Percentiles rank a stretch among this genome's conserved stretches.
phyloP scores from a whole-genome alignment of 192 early-diverging fungal genomes.

The Podila minutissima region DNA sequence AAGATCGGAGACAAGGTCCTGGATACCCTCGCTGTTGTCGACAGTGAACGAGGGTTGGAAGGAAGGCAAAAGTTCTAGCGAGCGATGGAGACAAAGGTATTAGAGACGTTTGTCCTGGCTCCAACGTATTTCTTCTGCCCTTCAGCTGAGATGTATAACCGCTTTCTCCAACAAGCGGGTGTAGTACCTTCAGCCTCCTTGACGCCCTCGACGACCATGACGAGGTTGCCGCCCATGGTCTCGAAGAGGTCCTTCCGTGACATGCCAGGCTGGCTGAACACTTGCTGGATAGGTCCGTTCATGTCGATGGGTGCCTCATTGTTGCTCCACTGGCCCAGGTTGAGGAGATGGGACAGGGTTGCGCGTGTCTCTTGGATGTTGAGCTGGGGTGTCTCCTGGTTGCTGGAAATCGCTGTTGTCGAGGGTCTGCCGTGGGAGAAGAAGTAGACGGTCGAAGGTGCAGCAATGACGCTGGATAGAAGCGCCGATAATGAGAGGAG shows the following conservation, averaged over 20 bases:
- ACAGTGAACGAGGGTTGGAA: constrained; percentile 32
- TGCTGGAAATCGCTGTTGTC: background rate
- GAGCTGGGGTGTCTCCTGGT: constrained; percentile 9
- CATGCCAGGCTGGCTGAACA: constrained; percentile 39
- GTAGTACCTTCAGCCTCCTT: constrained; percentile 18
- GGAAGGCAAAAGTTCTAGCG: constrained; percentile 34
- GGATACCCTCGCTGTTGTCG: constrained; percentile 24
- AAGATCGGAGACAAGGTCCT: constrained; percentile 40
- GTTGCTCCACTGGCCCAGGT: constrained; percentile 14
- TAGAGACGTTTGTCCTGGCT: background rate
- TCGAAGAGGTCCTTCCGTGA: constrained; percentile 40
- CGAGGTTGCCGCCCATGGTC: constrained; percentile 29
- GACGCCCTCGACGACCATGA: constrained; percentile 50
- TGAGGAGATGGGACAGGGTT: constrained; percentile 34
- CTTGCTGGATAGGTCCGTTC: constrained; percentile 41
- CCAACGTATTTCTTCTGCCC: no score
- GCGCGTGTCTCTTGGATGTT: constrained; percentile 43
- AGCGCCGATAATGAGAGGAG: background rate
- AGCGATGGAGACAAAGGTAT: background rate
- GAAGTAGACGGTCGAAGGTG: constrained; percentile 14
- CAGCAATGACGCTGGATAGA: background rate
- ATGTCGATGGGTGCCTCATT: constrained; percentile 11
- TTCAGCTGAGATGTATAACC: background rate
- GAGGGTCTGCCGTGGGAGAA: background rate
- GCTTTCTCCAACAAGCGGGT: background rate